phyloP scores from a whole-genome alignment of 2,329 filamentous ascomycete species.

The Alternaria triticina region DNA sequence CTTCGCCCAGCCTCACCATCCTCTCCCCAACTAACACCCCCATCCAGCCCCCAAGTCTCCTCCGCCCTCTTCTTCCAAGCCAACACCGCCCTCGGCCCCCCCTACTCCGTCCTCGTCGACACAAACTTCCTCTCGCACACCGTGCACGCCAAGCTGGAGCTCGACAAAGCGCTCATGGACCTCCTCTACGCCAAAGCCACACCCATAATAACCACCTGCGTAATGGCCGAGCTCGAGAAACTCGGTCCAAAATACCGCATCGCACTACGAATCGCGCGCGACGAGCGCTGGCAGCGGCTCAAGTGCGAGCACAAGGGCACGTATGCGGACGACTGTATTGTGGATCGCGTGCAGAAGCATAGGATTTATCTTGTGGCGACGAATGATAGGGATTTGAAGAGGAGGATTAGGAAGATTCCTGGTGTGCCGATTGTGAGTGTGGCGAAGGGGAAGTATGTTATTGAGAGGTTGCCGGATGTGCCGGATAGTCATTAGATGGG shows the following conservation, averaged over 20 bases:
- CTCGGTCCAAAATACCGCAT: slow-evolving; percentile 85
- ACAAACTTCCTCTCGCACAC: slow-evolving; percentile 66
- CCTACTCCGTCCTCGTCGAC: slow-evolving; percentile 71
- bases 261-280: slow-evolving; percentile 82
- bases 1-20: slow-evolving; percentile 6
- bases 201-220: slow-evolving; percentile 79
- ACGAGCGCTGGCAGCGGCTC: slow-evolving; percentile 85
- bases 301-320: slow-evolving; percentile 90
- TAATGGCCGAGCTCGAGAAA: slow-evolving; percentile 86
- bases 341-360: slow-evolving; percentile 53
- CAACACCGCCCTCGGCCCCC: slow-evolving; percentile 84
- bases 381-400: slow-evolving; percentile 69
- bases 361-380: slow-evolving; percentile 54
- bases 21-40: slow-evolving; percentile 10
- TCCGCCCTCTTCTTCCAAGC: slow-evolving; percentile 58
- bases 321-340: slow-evolving; percentile 75
- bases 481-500: slow-evolving; percentile 61
- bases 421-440: slow-evolving; percentile 81
- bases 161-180: slow-evolving; percentile 91
- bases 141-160: slow-evolving; percentile 85
- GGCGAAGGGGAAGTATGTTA: slow-evolving; percentile 88
- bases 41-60: slow-evolving; percentile 72
- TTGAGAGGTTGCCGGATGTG: slow-evolving; percentile 87
- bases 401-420: slow-evolving; percentile 81
- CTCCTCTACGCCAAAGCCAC: slow-evolving; percentile 90